Percentiles rank a stretch among this genome's conserved stretches.
phyloP scores from a whole-genome alignment of 306 rosid species.

The Quercus suber region DNA sequence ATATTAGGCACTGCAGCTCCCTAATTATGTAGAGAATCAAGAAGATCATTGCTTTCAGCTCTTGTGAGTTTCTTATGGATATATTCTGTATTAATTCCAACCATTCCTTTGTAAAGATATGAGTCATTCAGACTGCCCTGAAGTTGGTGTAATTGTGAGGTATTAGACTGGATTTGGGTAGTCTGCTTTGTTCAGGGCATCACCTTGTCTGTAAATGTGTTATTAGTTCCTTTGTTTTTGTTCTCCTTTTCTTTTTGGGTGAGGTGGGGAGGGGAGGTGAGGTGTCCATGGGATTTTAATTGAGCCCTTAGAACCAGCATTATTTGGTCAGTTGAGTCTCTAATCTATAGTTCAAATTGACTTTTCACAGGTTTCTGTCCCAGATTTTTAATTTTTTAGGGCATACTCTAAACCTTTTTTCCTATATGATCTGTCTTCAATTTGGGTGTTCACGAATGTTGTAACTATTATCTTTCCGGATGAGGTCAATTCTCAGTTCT shows the following conservation, averaged over 20 bases:
- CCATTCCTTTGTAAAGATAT: constrained; percentile 29
- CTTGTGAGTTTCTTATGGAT: not conserved
- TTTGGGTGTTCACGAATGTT: not conserved
- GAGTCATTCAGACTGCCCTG: constrained; percentile 9
- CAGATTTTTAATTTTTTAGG: not conserved
- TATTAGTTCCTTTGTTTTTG: not conserved
- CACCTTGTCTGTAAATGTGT: constrained; percentile 23
- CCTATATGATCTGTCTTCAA: not conserved
- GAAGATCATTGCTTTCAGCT: constrained; percentile 10
- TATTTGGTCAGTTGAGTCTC: not conserved
- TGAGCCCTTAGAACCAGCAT: not conserved
- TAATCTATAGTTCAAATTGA: not conserved
- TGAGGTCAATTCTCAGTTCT: not conserved
- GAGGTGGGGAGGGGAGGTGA: not conserved
- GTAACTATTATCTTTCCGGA: not conserved
- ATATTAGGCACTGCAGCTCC: constrained; percentile 4
- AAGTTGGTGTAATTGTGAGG: constrained; percentile 7
- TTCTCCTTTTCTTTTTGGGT: not conserved
- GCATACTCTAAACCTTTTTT: not conserved
- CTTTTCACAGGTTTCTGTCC: not conserved
- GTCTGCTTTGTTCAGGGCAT: constrained; percentile 1
- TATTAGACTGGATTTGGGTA: not conserved
- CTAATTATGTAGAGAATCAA: not conserved
- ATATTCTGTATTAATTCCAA: constrained; percentile 17
- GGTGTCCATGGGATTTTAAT: not conserved